Evolutionary conservation across 306 rosid species (phyloP), one percentile per base, ranked within the genome.

Genomic region (Quercus aquifolioides): DNA sequence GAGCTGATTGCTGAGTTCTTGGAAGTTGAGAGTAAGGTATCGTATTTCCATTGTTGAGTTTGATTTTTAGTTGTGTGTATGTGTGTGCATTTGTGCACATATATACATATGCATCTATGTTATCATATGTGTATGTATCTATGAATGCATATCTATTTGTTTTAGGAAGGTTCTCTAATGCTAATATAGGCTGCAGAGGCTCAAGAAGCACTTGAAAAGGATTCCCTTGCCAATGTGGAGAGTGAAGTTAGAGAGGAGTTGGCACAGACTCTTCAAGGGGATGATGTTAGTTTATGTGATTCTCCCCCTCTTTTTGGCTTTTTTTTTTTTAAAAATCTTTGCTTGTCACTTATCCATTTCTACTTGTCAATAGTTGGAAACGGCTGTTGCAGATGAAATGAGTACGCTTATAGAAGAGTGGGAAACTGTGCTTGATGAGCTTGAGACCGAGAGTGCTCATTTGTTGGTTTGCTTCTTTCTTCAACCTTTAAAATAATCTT

Each of bases 21-120:
- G 84, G 94, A 93, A 85, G 94, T 90, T 74, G 99, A 95, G 93
- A 93, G 99, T 74, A 89, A 95, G 99, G 99, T 95, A 93, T 76
- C 3, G 21, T 82, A 75, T 68, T 75, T 59, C 60, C 74, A 76
- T 74, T 43, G 15, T 69, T 33, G 59, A 58, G 26, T 3, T 26
- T 23, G 15, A 64, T 62, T 35, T 28, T 38, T 65, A 18, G 55
- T 14, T 20, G 15, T 18, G 3, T 31, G 23, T 8, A 23, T 46
- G 25, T 15, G 2, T 41, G 23, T 7, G 11, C n/a, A 12, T n/a
- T 5, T 28, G 43, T 28, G 33, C 6, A 43, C 9, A 12, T 23
- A 23, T 21, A 26, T 25, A 13, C 28, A 12, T 25, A 7, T 10
- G 35, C 18, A 5, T 60, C 7, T 26, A 14, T 26, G 6, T 13